Conservation (phyloP, 352 stramenopile species). For the Phytophthora tentaculata region DNA sequence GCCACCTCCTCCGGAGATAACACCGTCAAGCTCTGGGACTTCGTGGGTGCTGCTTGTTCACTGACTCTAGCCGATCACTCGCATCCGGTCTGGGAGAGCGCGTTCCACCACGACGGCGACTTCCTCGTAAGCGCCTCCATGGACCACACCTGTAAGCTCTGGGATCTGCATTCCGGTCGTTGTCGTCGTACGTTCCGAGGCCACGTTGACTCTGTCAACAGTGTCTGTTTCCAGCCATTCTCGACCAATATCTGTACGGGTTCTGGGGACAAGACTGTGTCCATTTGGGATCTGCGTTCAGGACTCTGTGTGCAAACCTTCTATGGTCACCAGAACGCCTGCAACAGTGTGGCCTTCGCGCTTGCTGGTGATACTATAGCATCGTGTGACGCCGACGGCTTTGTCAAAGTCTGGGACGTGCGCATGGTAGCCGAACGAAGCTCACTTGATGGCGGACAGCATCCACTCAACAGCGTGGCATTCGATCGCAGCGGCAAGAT, state of each 20-base stretch:
- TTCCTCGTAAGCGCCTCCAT: slow-evolving; percentile 93
- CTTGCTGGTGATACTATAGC: slow-evolving; percentile 90
- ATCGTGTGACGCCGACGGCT: slow-evolving; percentile 93
- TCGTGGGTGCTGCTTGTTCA: slow-evolving; percentile 87
- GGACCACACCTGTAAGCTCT: slow-evolving; percentile 95
- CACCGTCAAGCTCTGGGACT: slow-evolving; percentile 96
- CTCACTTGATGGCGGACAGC: slow-evolving; percentile 86
- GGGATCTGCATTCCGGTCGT: slow-evolving; percentile 90
- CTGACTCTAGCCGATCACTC: slow-evolving; percentile 93
- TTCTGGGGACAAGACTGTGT: slow-evolving; percentile 95
- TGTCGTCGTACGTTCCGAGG: slow-evolving; percentile 94
- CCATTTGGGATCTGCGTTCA: slow-evolving; percentile 94
- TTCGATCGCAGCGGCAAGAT: slow-evolving; percentile 91
- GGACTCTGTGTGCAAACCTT: slow-evolving; percentile 94
- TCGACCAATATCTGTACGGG: slow-evolving; percentile 93
- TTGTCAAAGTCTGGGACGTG: slow-evolving; percentile 96
- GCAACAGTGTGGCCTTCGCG: slow-evolving; percentile 90
- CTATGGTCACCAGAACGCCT: slow-evolving; percentile 95
- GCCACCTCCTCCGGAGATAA: slow-evolving; percentile 92
- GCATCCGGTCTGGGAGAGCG: slow-evolving; percentile 93
- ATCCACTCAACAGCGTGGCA: slow-evolving; percentile 91
- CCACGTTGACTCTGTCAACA: slow-evolving; percentile 96
- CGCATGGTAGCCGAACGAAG: slow-evolving; percentile 93
- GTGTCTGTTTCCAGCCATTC: slow-evolving; percentile 93
- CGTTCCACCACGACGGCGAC: slow-evolving; percentile 94